Evolutionary conservation across 495 filamentous ascomycete genomes (phyloP), one percentile per base, ranked within the genome.

Genomic region (Xylaria telfairii): DNA sequence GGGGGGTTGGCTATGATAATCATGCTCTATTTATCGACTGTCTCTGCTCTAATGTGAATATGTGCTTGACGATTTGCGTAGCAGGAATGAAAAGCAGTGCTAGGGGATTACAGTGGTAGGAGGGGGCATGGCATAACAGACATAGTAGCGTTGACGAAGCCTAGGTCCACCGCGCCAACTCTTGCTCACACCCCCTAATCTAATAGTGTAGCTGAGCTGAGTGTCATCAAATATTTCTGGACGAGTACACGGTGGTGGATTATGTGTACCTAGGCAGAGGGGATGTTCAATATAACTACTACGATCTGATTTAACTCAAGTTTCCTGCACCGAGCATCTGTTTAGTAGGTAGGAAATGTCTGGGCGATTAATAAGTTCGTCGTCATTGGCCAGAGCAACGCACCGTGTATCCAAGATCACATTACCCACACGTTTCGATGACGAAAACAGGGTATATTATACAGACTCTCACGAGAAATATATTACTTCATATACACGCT

Each of bases 401-500:
- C 12, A 3, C 9, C 10, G 9, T 13, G 51, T 54, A 17, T 59
- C 41, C 32, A 0, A 32, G 28, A 28, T 64, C 15, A 46, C 41
- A 65, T 39, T 26, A 7, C n/a, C 1, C 8, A 17, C 44, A 37
- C 42, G 37, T 17, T 15, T 19, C 12, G 42, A n/a, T 15, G 41
- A 63, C 21, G 13, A 13, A 54, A 53, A 66, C 32, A 5, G 30
- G 13, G 32, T 66, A 54, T 66, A 54, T 41, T 42, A 39, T 39
- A 66, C 34, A 53, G 44, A 49, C 62, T 51, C n/a, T 1, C n/a
- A n/a, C n/a, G 39, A 68, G 51, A 42, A 30, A 62, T 41, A 62
- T 51, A 26, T 42, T 34, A 53, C 56, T 51, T 57, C 26, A 32
- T 44, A 69, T 57, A 63, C 57, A 63, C 67, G 30, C 67, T 44